These are phyloP conservation scores for Scleroderma bovista DNA, from an alignment of 768 basidiomycete species.

Conservation along the genomic window DNA sequence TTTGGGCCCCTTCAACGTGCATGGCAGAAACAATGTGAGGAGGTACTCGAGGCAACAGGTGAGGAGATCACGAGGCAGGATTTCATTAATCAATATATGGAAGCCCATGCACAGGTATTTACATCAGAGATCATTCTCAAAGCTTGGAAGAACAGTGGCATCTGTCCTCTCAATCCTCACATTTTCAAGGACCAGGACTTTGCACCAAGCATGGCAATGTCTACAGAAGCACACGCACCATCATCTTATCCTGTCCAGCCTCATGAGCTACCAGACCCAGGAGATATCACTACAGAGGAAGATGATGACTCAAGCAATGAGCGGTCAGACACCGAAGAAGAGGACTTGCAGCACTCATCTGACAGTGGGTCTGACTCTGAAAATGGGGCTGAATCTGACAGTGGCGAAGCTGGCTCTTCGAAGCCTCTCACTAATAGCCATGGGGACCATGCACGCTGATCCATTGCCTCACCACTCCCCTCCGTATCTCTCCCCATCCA, in stretches of 20 bases:
- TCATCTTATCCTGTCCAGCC: slow-evolving; percentile 7
- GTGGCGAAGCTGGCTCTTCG: too few relatives aligned
- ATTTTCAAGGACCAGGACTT: slow-evolving; percentile 21
- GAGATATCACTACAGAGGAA: not conserved
- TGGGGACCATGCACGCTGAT: too few relatives aligned
- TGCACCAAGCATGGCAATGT: slow-evolving; percentile 18
- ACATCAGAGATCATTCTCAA: slow-evolving; percentile 9
- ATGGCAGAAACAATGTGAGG: slow-evolving; percentile 27
- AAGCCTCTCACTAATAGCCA: too few relatives aligned
- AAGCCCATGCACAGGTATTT: slow-evolving; percentile 9
- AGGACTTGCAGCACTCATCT: too few relatives aligned
- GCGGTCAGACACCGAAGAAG: not conserved
- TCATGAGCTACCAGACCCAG: not conserved
- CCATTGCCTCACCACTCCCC: not conserved
- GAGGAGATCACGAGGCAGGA: slow-evolving; percentile 7
- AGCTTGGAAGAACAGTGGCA: slow-evolving; percentile 21
- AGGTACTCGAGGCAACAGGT: slow-evolving; percentile 13
- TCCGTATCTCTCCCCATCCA: not conserved
- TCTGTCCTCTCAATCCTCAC: slow-evolving; percentile 21
- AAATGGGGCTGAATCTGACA: not conserved
- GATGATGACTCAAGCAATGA: not conserved
- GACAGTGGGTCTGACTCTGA: too few relatives aligned
- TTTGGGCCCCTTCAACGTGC: slow-evolving; percentile 28
- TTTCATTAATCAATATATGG: not conserved
- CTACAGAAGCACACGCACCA: slow-evolving; percentile 12